phyloP scores from a whole-genome alignment of 768 basidiomycete genomes.

The Auricularia auricula-judae region DNA sequence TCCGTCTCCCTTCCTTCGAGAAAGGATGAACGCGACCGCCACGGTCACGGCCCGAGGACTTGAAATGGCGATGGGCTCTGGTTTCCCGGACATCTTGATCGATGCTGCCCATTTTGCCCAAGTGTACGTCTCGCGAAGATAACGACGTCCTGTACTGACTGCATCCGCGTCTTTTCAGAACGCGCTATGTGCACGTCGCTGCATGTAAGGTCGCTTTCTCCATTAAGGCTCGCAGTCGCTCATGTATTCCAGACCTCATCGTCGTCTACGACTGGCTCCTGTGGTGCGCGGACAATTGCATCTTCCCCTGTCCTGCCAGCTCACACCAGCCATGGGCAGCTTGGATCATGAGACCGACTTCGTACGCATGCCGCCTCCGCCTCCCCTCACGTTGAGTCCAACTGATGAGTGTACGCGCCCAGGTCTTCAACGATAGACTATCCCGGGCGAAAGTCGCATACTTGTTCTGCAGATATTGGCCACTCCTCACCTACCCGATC shows the following conservation, averaged over 20 bases:
- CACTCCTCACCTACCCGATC: not conserved
- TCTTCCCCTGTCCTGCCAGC: not conserved
- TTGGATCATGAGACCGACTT: not conserved
- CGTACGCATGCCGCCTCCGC: not conserved
- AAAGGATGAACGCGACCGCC: not conserved
- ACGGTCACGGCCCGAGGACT: not conserved
- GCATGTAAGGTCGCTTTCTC: not conserved
- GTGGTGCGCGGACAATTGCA: not conserved
- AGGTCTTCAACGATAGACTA: not conserved
- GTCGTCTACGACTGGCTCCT: not conserved
- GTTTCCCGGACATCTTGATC: not conserved
- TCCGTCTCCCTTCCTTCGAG: too few relatives aligned
- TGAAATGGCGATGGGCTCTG: not conserved
- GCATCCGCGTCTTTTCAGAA: not conserved
- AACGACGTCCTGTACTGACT: not conserved
- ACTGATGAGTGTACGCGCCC: not conserved
- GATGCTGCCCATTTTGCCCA: not conserved
- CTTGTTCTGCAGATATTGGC: not conserved
- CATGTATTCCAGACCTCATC: not conserved
- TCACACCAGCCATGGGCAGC: not conserved
- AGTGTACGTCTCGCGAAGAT: not conserved
- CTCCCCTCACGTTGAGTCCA: not conserved
- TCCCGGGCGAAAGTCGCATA: not conserved
- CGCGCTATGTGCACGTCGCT: not conserved
- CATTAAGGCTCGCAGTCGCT: not conserved